Evolutionary conservation across 2,329 filamentous ascomycete genomes (phyloP).

Genomic region (Exophiala dermatitidis): DNA sequence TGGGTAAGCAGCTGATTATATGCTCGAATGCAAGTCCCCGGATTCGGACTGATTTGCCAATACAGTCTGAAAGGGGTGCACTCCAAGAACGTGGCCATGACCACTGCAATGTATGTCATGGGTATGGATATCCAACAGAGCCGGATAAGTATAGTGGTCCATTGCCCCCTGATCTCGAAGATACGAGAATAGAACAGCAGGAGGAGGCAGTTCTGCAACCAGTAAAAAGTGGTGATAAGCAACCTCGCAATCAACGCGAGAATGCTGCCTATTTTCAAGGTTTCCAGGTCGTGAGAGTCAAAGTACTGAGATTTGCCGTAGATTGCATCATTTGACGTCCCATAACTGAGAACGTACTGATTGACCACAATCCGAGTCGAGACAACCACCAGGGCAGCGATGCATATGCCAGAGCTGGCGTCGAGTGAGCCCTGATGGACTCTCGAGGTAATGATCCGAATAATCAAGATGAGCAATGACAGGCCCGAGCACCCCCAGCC

Average conservation of each 20-base stretch:
- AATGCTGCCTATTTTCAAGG: conserved; percentile 25
- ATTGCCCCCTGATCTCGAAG: conserved; percentile 20
- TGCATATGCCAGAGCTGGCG: conserved; percentile 11
- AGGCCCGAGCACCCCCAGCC: conserved; percentile 18
- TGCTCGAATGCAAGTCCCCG: conserved; percentile 33
- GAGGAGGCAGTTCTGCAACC: conserved; percentile 27
- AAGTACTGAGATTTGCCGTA: conserved; percentile 18
- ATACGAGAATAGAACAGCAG: conserved; percentile 27
- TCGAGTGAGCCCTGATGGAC: conserved; percentile 16
- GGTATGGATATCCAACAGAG: conserved; percentile 29
- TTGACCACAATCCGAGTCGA: conserved; percentile 15
- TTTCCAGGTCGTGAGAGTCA: conserved; percentile 25
- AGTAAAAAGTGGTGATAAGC: conserved; percentile 26
- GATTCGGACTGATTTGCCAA: conserved; percentile 48
- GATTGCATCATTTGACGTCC: conserved; percentile 21
- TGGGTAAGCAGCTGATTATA: conserved; percentile 33
- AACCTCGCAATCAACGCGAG: conserved; percentile 23
- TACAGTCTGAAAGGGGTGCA: conserved; percentile 47
- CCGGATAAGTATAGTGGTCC: conserved; percentile 25
- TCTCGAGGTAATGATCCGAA: conserved; percentile 14
- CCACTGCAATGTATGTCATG: conserved; percentile 30
- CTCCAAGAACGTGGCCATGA: conserved; percentile 34
- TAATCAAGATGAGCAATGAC: conserved; percentile 14
- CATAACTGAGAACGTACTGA: conserved; percentile 16
- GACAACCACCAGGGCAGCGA: conserved; percentile 11